These are phyloP conservation scores for Salix purpurea DNA, from an alignment of 345 rosid species.

Conservation along the genomic window DNA sequence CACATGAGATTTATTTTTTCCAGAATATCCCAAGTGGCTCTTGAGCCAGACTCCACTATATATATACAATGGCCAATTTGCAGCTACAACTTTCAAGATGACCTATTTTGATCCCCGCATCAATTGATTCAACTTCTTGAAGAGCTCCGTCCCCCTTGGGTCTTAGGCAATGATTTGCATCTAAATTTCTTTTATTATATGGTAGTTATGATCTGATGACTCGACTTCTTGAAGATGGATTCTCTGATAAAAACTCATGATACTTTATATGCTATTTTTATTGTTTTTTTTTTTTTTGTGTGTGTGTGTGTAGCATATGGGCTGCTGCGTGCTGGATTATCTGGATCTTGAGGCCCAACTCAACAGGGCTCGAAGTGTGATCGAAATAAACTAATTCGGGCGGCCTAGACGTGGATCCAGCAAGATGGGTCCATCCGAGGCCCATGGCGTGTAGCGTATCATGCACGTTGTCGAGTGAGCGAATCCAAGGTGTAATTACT, in stretches of 20 bases:
- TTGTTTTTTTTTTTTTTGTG: not conserved
- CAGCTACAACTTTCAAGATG: not conserved
- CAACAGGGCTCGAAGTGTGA: not conserved
- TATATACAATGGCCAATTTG: too few species aligned
- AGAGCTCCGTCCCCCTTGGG: not conserved
- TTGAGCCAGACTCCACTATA: not conserved
- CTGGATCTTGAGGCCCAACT: not conserved
- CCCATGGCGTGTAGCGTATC: not conserved
- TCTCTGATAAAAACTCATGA: not conserved
- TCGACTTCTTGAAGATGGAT: not conserved
- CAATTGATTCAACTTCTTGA: too few species aligned
- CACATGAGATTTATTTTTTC: not conserved
- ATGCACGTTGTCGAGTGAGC: not conserved
- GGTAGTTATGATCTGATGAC: not conserved
- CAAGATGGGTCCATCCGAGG: not conserved
- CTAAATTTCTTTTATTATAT: not conserved
- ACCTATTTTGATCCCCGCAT: too few species aligned
- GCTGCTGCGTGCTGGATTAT: too few species aligned
- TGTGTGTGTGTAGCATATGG: too few species aligned
- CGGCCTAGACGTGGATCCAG: accelerated
- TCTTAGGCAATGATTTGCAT: not conserved
- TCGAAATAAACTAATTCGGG: not conserved
- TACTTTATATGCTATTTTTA: not conserved
- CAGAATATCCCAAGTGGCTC: not conserved
- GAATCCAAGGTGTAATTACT: not conserved